Evolutionary conservation across 352 stramenopile species (phyloP).

Genomic region (Pythium rishiriense): DNA sequence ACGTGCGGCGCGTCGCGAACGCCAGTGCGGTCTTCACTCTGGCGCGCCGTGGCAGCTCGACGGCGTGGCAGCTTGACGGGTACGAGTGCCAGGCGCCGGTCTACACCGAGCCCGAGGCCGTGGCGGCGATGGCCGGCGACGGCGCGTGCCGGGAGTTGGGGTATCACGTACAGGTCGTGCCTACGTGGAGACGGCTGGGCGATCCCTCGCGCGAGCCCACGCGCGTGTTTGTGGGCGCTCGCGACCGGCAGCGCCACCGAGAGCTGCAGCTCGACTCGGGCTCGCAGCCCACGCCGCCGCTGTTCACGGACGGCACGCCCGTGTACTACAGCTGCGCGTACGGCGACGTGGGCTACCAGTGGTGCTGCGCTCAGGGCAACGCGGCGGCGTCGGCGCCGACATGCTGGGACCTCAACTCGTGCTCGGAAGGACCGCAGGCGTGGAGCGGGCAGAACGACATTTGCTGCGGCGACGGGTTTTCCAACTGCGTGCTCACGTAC

Average conservation of each 20-base stretch:
- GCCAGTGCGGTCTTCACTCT: slow-evolving; percentile 44
- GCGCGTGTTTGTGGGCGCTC: slow-evolving; percentile 11
- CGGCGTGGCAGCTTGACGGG: slow-evolving; percentile 44
- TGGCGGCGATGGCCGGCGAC: neutral
- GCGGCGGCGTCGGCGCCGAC: slow-evolving; percentile 21
- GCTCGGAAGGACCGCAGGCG: slow-evolving; percentile 30
- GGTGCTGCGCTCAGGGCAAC: slow-evolving; percentile 49
- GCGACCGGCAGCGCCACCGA: neutral
- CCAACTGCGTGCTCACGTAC: slow-evolving; percentile 42
- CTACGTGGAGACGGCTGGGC: neutral
- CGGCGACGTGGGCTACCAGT: slow-evolving; percentile 28
- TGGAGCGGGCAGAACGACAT: slow-evolving; percentile 57
- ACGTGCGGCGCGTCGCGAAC: slow-evolving; percentile 33
- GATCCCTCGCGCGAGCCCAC: neutral
- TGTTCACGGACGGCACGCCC: slow-evolving; percentile 27
- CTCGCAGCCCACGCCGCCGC: slow-evolving; percentile 20
- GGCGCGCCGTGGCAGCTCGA: neutral
- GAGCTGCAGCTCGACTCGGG: slow-evolving; percentile 43
- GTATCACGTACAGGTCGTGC: neutral
- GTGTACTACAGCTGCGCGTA: slow-evolving; percentile 52
- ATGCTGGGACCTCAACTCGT: slow-evolving; percentile 46
- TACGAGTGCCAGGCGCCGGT: slow-evolving; percentile 52
- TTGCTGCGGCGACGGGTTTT: slow-evolving; percentile 38
- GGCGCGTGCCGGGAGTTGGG: no score
- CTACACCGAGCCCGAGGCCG: neutral